Conservation (phyloP, 2,329 filamentous ascomycete species). For the Cladophialophora psammophila region DNA sequence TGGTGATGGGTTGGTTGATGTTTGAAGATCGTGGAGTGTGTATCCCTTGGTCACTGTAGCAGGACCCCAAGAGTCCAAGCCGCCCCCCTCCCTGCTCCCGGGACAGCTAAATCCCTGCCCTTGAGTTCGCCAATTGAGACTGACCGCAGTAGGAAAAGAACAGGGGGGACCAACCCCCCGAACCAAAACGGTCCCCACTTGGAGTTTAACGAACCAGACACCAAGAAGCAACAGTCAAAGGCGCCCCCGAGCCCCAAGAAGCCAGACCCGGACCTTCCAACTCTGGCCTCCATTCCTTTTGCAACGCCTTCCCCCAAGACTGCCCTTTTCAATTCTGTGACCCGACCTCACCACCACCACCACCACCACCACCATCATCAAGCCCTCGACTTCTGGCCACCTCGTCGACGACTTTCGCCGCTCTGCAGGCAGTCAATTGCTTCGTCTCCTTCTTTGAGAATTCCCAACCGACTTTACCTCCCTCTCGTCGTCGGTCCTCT, state of each 20-base stretch:
- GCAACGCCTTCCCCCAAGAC: conserved; percentile 18
- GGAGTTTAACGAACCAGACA: conserved; percentile 12
- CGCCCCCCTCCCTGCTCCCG: neutral
- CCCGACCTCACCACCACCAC: conserved; percentile 31
- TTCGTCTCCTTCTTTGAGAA: neutral
- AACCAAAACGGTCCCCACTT: conserved; percentile 10
- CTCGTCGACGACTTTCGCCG: conserved; percentile 6
- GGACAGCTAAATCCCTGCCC: conserved; percentile 8
- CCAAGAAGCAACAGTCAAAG: conserved; percentile 3
- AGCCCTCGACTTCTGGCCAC: conserved; percentile 2
- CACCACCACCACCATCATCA: too few species aligned
- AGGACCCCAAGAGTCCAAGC: neutral
- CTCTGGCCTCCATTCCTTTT: conserved; percentile 12
- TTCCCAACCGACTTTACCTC: neutral
- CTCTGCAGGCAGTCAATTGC: neutral
- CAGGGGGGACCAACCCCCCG: conserved; percentile 13
- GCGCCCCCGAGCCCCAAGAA: conserved; percentile 2
- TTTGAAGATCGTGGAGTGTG: conserved; percentile 6
- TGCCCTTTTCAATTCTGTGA: conserved; percentile 24
- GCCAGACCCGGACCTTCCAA: conserved; percentile 17
- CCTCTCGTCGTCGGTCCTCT: conserved; percentile 4
- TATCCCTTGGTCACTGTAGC: conserved; percentile 7
- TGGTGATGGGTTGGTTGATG: conserved; percentile 1
- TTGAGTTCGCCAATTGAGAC: conserved; percentile 1
- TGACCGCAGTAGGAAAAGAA: conserved; percentile 1